Conservation (phyloP, 2,329 filamentous ascomycete species). For the Exophiala sideris region DNA sequence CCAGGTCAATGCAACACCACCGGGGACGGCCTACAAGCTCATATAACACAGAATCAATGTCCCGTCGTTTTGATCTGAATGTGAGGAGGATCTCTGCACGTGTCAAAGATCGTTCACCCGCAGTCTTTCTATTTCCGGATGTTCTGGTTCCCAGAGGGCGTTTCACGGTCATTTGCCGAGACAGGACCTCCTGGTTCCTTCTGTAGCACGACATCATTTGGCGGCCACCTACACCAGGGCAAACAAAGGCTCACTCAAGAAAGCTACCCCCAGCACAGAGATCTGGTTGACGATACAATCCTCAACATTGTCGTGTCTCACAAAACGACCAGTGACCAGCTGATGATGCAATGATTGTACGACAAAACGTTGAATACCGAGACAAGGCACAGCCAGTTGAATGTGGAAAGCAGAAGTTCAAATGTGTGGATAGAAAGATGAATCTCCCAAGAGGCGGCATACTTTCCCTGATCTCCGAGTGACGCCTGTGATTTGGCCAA, state of each 20-base stretch:
- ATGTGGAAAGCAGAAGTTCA: not conserved
- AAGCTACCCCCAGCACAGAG: not conserved
- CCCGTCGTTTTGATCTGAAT: not conserved
- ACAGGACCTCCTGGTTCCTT: not conserved
- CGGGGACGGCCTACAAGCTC: constrained; percentile 1
- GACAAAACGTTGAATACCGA: not conserved
- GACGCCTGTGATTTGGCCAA: not conserved
- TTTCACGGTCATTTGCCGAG: constrained; percentile 2
- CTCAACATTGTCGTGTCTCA: not conserved
- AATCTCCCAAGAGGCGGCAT: too few relatives aligned
- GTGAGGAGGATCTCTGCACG: not conserved
- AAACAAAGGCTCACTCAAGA: not conserved
- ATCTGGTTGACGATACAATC: not conserved
- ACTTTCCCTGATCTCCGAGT: too few relatives aligned
- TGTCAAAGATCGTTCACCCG: not conserved
- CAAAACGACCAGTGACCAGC: not conserved
- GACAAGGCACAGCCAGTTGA: not conserved
- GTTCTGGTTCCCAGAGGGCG: not conserved
- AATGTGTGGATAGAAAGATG: too few relatives aligned
- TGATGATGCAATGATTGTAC: not conserved
- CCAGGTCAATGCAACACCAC: not conserved
- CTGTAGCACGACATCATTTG: not conserved
- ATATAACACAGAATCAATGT: constrained; percentile 5
- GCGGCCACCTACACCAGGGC: not conserved
- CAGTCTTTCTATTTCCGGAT: constrained; percentile 4